These are phyloP conservation scores for Rhododendron henanense DNA, from an alignment of 148 eudicot genomes.

Conservation along the genomic window DNA sequence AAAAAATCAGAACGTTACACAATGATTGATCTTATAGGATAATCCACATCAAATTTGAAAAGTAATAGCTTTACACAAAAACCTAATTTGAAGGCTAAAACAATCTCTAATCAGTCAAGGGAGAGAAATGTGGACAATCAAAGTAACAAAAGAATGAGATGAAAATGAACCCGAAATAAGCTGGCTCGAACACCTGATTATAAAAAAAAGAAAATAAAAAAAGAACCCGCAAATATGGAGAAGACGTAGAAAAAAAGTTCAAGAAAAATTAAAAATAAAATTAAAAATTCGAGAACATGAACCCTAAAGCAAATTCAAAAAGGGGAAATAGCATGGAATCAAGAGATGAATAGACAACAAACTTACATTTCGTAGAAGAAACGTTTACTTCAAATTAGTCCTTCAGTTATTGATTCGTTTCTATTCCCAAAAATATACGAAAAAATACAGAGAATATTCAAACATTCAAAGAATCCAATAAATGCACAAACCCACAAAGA, in stretches of 20 bases:
- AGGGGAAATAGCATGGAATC: neutral
- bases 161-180: neutral
- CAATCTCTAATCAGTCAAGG: neutral
- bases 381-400: neutral
- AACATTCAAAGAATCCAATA: conserved; percentile 10
- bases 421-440: neutral
- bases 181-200: too few species aligned
- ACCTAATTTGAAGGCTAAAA: neutral
- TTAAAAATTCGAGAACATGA: neutral
- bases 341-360: neutral
- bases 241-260: neutral
- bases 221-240: neutral
- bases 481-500: conserved; percentile 5
- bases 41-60: neutral
- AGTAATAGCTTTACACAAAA: neutral
- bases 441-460: neutral
- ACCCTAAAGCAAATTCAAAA: neutral
- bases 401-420: neutral
- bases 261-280: neutral
- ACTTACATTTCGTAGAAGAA: neutral
- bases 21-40: neutral
- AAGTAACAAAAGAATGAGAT: neutral
- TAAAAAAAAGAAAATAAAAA: too few species aligned
- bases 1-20: neutral
- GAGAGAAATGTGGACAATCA: neutral